Conservation (phyloP, 495 filamentous ascomycete species). For the Lepidopterella palustris region DNA sequence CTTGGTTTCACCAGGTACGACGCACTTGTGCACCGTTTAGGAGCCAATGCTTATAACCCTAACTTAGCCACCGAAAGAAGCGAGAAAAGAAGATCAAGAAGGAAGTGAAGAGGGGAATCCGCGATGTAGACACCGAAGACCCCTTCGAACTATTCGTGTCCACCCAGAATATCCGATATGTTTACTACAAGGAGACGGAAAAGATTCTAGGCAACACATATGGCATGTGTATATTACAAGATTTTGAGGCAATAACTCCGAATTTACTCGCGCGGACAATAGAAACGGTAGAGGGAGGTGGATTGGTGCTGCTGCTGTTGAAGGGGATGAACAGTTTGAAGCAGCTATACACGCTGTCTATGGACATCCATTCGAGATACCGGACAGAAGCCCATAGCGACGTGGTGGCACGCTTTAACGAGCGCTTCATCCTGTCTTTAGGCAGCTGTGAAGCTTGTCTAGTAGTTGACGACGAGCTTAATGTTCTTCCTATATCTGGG, state of each 20-base stretch:
- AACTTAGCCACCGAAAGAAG: conserved; percentile 81
- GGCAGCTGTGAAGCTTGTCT: conserved; percentile 91
- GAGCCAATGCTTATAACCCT: not conserved
- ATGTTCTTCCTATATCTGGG: conserved; percentile 94
- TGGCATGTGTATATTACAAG: conserved; percentile 96
- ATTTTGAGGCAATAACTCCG: conserved; percentile 96
- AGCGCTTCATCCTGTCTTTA: conserved; percentile 91
- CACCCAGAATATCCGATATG: conserved; percentile 94
- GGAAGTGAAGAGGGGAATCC: conserved; percentile 90
- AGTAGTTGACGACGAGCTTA: conserved; percentile 95
- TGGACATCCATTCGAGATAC: conserved; percentile 97
- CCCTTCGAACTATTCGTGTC: conserved; percentile 98
- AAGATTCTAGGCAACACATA: conserved; percentile 98
- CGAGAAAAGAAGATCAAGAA: conserved; percentile 96
- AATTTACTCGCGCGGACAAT: conserved; percentile 92
- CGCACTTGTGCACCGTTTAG: not conserved
- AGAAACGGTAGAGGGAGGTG: conserved; percentile 96
- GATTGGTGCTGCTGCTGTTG: conserved; percentile 79
- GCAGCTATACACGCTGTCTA: conserved; percentile 92
- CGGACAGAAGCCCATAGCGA: conserved; percentile 95
- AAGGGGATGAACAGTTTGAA: conserved; percentile 98
- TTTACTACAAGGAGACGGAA: conserved; percentile 99
- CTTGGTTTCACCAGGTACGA: conserved; percentile 72
- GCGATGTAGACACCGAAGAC: conserved; percentile 92
- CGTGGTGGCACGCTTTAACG: conserved; percentile 94